Evolutionary conservation across 192 early-diverging fungal species (phyloP), one percentile per base, ranked within the genome.

Genomic region (Linnemannia exigua): DNA sequence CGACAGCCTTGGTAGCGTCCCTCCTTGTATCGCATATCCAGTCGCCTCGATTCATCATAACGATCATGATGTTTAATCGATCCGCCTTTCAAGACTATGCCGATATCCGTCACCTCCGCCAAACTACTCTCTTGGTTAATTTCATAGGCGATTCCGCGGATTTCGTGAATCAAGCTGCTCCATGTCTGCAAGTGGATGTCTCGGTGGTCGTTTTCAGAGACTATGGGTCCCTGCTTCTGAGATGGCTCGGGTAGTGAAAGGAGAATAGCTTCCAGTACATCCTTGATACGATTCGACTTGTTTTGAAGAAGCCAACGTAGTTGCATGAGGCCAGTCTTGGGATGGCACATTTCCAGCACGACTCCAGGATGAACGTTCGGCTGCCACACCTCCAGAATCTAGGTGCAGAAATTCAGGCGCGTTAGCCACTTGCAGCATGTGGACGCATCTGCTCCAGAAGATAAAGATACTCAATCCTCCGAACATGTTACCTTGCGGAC

Each of bases 221-320:
- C 5, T 36, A 19, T 16, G 11, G 2, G 28, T 25, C 0, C 19
- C 19, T 61, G 36, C 33, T 28, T 52, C 7, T 8, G 22, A 11
- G 67, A 17, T 31, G 74, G 25, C 22, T 63, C 58, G 16, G 84
- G 75, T 16, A 86, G 0, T 14, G 61, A 69, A 38, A 48, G n/a
- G 14, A 86, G 61, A 20, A 86, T 79, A 54, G 73, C 61, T 37
- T 86, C 84, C 6, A 80, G 70, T 12, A 77, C 51, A 41, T 86
- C 84, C 50, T 86, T 78, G 31, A 20, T 25, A 7, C 70, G 75
- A 20, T 14, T 75, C 3, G 78, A 76, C 20, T 66, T 35, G 22
- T 47, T 25, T 1, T 70, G 54, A n/a, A 80, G 5, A 50, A 70
- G 41, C 83, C 83, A 79, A 16, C 83, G 77, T 22, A 68, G 48